phyloP scores from a whole-genome alignment of 257 asterid species.

The Cordia subcordata region DNA sequence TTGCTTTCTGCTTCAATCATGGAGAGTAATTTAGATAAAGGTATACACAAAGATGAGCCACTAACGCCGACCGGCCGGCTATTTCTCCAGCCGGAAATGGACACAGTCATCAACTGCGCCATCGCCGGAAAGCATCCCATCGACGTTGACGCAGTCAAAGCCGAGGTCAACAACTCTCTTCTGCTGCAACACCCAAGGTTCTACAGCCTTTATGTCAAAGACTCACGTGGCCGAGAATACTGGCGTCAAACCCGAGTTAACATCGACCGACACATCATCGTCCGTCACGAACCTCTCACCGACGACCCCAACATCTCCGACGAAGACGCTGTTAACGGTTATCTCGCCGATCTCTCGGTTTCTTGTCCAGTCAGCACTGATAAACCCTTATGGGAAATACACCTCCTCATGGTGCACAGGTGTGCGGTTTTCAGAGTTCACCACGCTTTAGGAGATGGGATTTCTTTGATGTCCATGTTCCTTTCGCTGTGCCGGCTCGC shows the following conservation, averaged over 20 bases:
- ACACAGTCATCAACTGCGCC: slow-evolving; percentile 47
- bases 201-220: slow-evolving; percentile 58
- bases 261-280: slow-evolving; percentile 50
- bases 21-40: not conserved
- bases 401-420: slow-evolving; percentile 51
- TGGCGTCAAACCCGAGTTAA: slow-evolving; percentile 56
- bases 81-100: slow-evolving; percentile 40
- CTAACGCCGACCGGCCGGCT: slow-evolving; percentile 68
- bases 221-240: slow-evolving; percentile 48
- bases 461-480: slow-evolving; percentile 61
- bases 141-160: slow-evolving; percentile 36
- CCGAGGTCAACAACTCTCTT: slow-evolving; percentile 32
- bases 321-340: slow-evolving; percentile 56
- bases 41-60: slow-evolving; percentile 42
- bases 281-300: slow-evolving; percentile 28
- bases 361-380: slow-evolving; percentile 52
- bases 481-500: slow-evolving; percentile 50
- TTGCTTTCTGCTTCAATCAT: not conserved
- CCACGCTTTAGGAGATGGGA: slow-evolving; percentile 84
- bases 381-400: slow-evolving; percentile 80
- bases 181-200: slow-evolving; percentile 62
- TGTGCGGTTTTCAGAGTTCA: slow-evolving; percentile 54
- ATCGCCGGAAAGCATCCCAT: slow-evolving; percentile 29
- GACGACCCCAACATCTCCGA: slow-evolving; percentile 25
- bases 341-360: slow-evolving; percentile 42